Evolutionary conservation across 495 filamentous ascomycete species (phyloP).

Genomic region (Aspergillus indologenus): DNA sequence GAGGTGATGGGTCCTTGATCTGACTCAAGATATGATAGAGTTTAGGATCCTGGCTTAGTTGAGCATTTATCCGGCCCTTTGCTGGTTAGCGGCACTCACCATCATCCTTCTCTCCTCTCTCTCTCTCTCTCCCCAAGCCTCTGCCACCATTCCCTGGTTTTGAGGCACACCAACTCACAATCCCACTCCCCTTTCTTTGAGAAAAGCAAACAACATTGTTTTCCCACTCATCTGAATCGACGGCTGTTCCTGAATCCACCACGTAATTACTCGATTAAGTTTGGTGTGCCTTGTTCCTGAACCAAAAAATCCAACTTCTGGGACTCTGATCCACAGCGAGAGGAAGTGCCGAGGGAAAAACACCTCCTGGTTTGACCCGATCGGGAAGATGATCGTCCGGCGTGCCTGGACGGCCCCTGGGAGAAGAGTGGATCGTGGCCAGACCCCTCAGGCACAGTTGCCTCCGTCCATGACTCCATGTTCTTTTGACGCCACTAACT

Average conservation of each 20-base stretch:
- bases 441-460: not conserved
- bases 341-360: not conserved
- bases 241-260: not conserved
- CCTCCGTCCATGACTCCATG: conserved; percentile 1
- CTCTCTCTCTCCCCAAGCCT: no score
- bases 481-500: conserved; percentile 3
- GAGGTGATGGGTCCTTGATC: not conserved
- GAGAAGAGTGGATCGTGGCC: not conserved
- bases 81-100: not conserved
- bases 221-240: not conserved
- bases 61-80: not conserved
- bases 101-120: not conserved
- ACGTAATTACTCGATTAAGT: not conserved
- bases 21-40: not conserved
- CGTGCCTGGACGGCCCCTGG: not conserved
- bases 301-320: not conserved
- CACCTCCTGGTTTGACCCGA: not conserved
- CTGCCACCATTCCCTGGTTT: no score
- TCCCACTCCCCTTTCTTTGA: no score
- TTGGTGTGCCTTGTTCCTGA: not conserved
- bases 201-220: not conserved
- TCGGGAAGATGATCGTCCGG: not conserved
- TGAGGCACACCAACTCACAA: no score
- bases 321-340: not conserved
- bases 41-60: not conserved